phyloP scores from a whole-genome alignment of 2,329 filamentous ascomycete genomes.

The Daldinia eschscholtzii region DNA sequence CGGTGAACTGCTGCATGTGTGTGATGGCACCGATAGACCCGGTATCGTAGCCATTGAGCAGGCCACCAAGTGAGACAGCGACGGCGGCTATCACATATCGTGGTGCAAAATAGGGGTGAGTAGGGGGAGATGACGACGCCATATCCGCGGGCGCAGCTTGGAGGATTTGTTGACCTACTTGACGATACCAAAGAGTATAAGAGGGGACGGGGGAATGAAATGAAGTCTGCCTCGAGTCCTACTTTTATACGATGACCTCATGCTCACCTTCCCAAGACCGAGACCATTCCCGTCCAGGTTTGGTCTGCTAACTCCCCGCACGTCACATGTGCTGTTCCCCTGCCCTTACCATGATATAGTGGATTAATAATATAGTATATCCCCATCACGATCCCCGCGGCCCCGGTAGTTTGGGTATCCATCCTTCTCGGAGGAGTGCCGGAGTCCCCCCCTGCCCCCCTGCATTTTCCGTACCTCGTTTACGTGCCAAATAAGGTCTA shows the following conservation, averaged over 20 bases:
- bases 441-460: constrained; percentile 1
- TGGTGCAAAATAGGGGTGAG: constrained; percentile 45
- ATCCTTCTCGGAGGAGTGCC: constrained; percentile 30
- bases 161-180: not conserved
- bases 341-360: not conserved
- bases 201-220: not conserved
- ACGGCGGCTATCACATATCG: constrained; percentile 53
- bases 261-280: constrained; percentile 26
- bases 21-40: constrained; percentile 54
- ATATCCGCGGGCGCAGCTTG: constrained; percentile 13
- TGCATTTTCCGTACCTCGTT: not conserved
- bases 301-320: constrained; percentile 26
- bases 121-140: constrained; percentile 16
- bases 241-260: constrained; percentile 8
- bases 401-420: constrained; percentile 22
- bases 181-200: constrained; percentile 1
- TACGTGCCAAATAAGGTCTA: not conserved
- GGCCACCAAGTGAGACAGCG: constrained; percentile 52
- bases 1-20: constrained; percentile 52
- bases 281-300: constrained; percentile 23
- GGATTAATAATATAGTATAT: constrained; percentile 13
- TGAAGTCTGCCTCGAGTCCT: not conserved
- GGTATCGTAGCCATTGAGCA: constrained; percentile 56
- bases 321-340: constrained; percentile 18
- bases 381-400: constrained; percentile 31